phyloP scores from a whole-genome alignment of 345 rosid genomes.

The Arabidopsis suecica region DNA sequence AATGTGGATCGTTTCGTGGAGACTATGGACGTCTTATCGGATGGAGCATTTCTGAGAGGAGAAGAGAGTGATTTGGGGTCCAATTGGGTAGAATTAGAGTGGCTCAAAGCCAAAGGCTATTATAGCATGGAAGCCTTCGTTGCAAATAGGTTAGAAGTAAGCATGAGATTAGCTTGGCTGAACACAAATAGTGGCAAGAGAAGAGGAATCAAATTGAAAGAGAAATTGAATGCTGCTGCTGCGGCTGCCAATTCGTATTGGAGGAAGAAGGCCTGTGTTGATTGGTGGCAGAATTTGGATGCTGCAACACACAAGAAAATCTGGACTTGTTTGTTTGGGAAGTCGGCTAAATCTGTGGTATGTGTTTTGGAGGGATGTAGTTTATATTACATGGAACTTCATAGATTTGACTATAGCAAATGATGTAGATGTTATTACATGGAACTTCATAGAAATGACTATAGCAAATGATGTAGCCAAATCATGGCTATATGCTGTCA shows the following conservation, averaged over 20 bases:
- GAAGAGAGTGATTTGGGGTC: conserved; percentile 72
- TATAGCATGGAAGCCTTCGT: conserved; percentile 80
- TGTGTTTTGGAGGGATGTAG: conserved; percentile 9
- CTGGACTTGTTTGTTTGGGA: conserved; percentile 56
- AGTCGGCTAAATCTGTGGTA: conserved; percentile 83
- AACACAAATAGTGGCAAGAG: conserved; percentile 66
- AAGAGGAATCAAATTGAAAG: conserved; percentile 81
- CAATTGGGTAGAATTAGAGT: conserved; percentile 83
- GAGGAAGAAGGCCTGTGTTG: conserved; percentile 85
- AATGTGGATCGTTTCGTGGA: conserved; percentile 71
- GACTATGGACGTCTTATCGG: conserved; percentile 69
- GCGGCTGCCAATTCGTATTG: conserved; percentile 75
- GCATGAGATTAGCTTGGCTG: conserved; percentile 90
- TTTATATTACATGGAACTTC: conserved; percentile 1
- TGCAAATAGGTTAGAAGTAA: conserved; percentile 84
- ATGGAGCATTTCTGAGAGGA: conserved; percentile 76
- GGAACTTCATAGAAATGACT: not conserved
- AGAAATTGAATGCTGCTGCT: conserved; percentile 65
- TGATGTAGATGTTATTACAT: not conserved
- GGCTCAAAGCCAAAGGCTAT: conserved; percentile 90
- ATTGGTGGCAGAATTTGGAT: conserved; percentile 89
- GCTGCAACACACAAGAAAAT: conserved; percentile 55
- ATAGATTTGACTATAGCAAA: not conserved
- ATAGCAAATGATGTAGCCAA: not conserved
- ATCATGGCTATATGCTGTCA: not conserved